These are phyloP conservation scores for Strobilomyces confusus DNA, from an alignment of 768 basidiomycete genomes.

Conservation along the genomic window DNA sequence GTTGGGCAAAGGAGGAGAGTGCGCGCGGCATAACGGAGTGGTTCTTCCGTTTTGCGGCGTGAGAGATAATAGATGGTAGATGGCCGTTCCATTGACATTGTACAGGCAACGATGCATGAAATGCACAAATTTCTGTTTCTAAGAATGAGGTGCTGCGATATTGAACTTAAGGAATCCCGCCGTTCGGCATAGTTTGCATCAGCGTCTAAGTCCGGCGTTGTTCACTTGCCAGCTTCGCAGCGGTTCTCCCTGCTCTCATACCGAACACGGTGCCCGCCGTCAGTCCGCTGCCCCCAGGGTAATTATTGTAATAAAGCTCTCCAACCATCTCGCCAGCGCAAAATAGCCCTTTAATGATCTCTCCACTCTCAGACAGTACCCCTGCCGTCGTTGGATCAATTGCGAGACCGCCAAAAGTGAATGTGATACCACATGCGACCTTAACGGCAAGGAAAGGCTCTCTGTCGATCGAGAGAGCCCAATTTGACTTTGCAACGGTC, in stretches of 20 bases:
- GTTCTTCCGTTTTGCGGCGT: slow-evolving; percentile 41
- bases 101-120: background rate
- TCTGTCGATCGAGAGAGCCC: slow-evolving; percentile 55
- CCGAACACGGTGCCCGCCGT: slow-evolving; percentile 67
- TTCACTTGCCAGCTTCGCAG: slow-evolving; percentile 29
- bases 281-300: slow-evolving; percentile 67
- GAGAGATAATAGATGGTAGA: background rate
- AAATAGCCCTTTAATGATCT: slow-evolving; percentile 51
- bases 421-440: slow-evolving; percentile 67
- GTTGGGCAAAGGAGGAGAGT: slow-evolving; percentile 58
- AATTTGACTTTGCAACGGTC: slow-evolving; percentile 57
- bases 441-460: slow-evolving; percentile 62
- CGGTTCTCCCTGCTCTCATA: slow-evolving; percentile 47
- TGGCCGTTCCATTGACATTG: background rate
- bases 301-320: slow-evolving; percentile 59
- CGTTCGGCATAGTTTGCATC: background rate
- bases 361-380: slow-evolving; percentile 42
- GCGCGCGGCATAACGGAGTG: slow-evolving; percentile 46
- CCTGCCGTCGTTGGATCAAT: slow-evolving; percentile 53
- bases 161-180: background rate
- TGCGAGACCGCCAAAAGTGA: slow-evolving; percentile 67
- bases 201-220: background rate
- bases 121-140: background rate
- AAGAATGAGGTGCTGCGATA: background rate
- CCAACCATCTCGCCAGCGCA: slow-evolving; percentile 71